Base-by-base conservation (phyloP, 2,329 filamentous ascomycete species). In the Pestalotiopsis fici region DNA sequence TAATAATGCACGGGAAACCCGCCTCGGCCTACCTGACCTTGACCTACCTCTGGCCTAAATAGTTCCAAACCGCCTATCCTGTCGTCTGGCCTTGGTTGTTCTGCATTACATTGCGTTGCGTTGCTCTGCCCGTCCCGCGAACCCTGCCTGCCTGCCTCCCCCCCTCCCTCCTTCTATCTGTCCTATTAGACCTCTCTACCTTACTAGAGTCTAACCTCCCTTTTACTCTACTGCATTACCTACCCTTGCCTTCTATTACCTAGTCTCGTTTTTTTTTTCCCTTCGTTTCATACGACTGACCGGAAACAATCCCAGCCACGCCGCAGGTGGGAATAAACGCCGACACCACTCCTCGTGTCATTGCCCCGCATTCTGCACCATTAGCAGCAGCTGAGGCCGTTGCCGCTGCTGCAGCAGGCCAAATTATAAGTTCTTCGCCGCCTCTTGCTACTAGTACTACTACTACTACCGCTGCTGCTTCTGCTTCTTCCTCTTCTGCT, bases 341-440 rank as follows among this genome's bases (percentile, higher is more conserved):
- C 21, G 18, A 27, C 63, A 59, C 63, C 54, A 59, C 63, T 59
- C 50, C 63, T 65, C 63, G 61, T 68, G 66, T 65, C 66, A 68
- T 61, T 65, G 66, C 67, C 67, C 67, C 67, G 67, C 67, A 68
- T 61, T 66, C 67, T 65, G 39, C 67, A 65, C 57, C 64, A 35
- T 35, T 35, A 61, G 55, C 64, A 64, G 64, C 61, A 35, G 31
- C 31, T 35, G 31, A 50, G 43, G 43, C 43, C 43, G 43, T 50
- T 59, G 65, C 37, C 55, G 55, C 65, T 59, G 57, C 37, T 21
- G 55, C 65, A 47, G 57, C 28, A 27, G 60, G 59, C 55, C 67
- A 65, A 66, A 60, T 31, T 57, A 62, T 63, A 64, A 63, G 65
- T 63, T 63, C 59, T 21, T 47, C 56, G 31, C 28, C 65, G 43